phyloP scores from a whole-genome alignment of 2,329 filamentous ascomycete genomes.

The Trichoderma citrinoviride region DNA sequence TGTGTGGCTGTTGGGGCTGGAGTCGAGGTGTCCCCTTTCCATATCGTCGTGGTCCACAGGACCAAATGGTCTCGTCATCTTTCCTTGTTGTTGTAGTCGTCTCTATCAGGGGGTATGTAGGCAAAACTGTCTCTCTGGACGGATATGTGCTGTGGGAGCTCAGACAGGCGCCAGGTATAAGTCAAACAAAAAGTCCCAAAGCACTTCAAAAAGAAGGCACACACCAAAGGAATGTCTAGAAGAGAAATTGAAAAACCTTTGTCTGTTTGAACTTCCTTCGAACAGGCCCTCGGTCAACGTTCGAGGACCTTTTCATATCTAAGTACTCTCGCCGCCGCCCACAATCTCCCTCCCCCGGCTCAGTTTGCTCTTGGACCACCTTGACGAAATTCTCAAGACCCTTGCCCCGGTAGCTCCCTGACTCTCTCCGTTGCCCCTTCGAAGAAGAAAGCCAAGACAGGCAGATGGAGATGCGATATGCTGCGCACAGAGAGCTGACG shows the following conservation, averaged over 20 bases:
- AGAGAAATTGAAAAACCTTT: neutral
- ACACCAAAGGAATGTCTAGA: neutral
- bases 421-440: neutral
- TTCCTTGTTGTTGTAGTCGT: constrained; percentile 3
- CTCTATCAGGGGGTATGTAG: constrained; percentile 2
- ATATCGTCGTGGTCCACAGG: neutral
- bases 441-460: neutral
- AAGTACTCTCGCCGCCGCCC: neutral
- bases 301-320: constrained; percentile 3
- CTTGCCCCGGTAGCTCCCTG: constrained; percentile 9
- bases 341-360: neutral
- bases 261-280: neutral
- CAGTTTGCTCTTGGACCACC: constrained; percentile 3
- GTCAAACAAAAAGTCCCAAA: neutral
- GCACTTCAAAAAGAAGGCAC: neutral
- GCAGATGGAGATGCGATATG: neutral
- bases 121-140: neutral
- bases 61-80: neutral
- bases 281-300: neutral
- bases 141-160: neutral
- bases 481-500: constrained; percentile 10
- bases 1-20: constrained; percentile 1
- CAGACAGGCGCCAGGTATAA: neutral
- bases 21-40: neutral
- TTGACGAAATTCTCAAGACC: neutral